phyloP scores from a whole-genome alignment of 805 yeast genomes.

The Jamesozyma gamospora region DNA sequence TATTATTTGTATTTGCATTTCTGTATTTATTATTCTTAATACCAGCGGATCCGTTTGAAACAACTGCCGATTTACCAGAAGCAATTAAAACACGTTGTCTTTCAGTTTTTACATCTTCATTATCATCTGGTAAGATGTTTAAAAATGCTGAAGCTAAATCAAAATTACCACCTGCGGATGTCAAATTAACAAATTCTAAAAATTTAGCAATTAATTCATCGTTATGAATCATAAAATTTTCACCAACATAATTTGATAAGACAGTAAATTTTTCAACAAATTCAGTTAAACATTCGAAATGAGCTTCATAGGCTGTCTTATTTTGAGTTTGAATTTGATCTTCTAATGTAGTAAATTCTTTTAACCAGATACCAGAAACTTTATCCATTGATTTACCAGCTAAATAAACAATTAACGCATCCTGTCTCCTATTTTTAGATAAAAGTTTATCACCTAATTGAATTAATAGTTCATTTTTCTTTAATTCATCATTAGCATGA shows the following conservation, averaged over 20 bases:
- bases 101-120: slow-evolving; percentile 61
- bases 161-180: slow-evolving; percentile 75
- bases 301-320: slow-evolving; percentile 68
- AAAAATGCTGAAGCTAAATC: slow-evolving; percentile 69
- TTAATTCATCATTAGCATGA: slow-evolving; percentile 37
- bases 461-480: slow-evolving; percentile 46
- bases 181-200: slow-evolving; percentile 71
- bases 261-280: slow-evolving; percentile 79
- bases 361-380: slow-evolving; percentile 73
- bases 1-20: not conserved
- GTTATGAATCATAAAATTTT: slow-evolving; percentile 17
- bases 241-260: slow-evolving; percentile 29
- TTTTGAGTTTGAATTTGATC: slow-evolving; percentile 31
- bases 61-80: slow-evolving; percentile 29
- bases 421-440: slow-evolving; percentile 46
- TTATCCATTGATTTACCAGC: slow-evolving; percentile 76
- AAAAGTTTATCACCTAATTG: slow-evolving; percentile 72
- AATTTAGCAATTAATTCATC: slow-evolving; percentile 39
- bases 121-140: slow-evolving; percentile 59
- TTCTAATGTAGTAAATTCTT: slow-evolving; percentile 50
- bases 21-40: not conserved
- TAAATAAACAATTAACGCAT: slow-evolving; percentile 68
- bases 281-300: slow-evolving; percentile 67
- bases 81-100: slow-evolving; percentile 74
- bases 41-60: not conserved